Evolutionary conservation across 129 eudicot species (phyloP), one percentile per base, ranked within the genome.

Genomic region (Pseudognaphalium luteoalbum): DNA sequence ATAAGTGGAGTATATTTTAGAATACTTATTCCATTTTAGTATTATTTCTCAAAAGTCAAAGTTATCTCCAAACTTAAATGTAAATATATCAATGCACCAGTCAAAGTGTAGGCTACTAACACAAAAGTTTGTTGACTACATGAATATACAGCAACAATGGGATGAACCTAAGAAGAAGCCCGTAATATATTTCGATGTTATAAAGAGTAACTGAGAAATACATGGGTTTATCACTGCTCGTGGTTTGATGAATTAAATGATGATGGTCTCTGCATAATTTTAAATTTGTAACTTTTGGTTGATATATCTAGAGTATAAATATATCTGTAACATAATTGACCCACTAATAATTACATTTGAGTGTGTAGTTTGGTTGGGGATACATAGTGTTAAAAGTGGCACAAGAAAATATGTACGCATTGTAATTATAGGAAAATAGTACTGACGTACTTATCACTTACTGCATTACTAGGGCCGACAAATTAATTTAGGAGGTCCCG

Each of bases 121-220:
- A 6, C 65, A 7, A 59, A 59, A 25, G 30, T 60, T 19, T 81
- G 71, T 56, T 30, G 65, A 71, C 64, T 54, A 32, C 52, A 32
- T 71, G 3, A n/a, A 54, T n/a, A 50, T 71, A 52, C 76, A 72
- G 76, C 51, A 72, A 58, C 76, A 58, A 35, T 70, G 61, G 74
- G 50, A 50, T 22, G 74, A 56, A 58, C 67, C 52, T 72, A 72
- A 33, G 69, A 64, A 32, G 69, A 64, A 64, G 69, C 69, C 69
- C 5, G 44, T 16, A 29, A 64, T 64, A 64, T 64, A 64, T 64
- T 64, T 64, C 20, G 44, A 64, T 64, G 44, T 64, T 64, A 12
- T 64, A 32, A 30, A 32, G 69, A 41, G 67, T 12, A 58, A 72
- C n/a, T 56, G 66, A 72, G 64, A 32, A 33, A 72, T 11, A 14